Conservation (phyloP, 495 filamentous ascomycete genomes). For the Corynascus novoguineensis region DNA sequence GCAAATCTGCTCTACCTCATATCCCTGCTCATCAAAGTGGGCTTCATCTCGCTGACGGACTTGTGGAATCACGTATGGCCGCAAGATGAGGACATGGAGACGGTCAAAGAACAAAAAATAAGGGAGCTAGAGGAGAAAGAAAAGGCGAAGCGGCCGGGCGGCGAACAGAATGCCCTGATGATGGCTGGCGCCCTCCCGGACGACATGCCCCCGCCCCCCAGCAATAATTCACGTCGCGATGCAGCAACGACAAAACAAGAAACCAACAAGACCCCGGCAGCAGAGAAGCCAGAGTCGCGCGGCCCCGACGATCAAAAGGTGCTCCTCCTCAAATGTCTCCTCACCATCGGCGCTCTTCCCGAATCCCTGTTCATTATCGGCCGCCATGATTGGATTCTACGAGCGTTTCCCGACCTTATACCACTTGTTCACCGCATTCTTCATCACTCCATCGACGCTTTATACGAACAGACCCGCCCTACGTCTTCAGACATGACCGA, state of each 20-base stretch:
- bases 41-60: slow-evolving; percentile 92
- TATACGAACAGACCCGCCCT: slow-evolving; percentile 37
- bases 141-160: slow-evolving; percentile 55
- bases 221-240: slow-evolving; percentile 31
- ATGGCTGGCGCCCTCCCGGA: slow-evolving; percentile 84
- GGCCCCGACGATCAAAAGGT: slow-evolving; percentile 90
- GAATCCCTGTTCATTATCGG: slow-evolving; percentile 91
- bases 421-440: slow-evolving; percentile 71
- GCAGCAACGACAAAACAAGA: slow-evolving; percentile 42
- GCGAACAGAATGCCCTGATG: slow-evolving; percentile 76
- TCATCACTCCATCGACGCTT: slow-evolving; percentile 61
- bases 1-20: slow-evolving; percentile 88
- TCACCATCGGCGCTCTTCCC: slow-evolving; percentile 87
- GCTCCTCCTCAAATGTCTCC: slow-evolving; percentile 71
- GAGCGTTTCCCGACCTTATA: slow-evolving; percentile 68
- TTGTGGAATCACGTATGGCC: slow-evolving; percentile 92
- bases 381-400: slow-evolving; percentile 83
- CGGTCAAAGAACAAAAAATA: slow-evolving; percentile 56
- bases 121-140: slow-evolving; percentile 79
- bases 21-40: slow-evolving; percentile 90
- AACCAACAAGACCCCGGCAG: slow-evolving; percentile 44
- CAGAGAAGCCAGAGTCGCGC: slow-evolving; percentile 57
- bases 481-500: slow-evolving; percentile 18
- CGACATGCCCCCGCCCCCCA: slow-evolving; percentile 45
- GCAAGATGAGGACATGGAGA: slow-evolving; percentile 73